Evolutionary conservation across 306 rosid genomes (phyloP).

Genomic region (Dalbergia oliveri): DNA sequence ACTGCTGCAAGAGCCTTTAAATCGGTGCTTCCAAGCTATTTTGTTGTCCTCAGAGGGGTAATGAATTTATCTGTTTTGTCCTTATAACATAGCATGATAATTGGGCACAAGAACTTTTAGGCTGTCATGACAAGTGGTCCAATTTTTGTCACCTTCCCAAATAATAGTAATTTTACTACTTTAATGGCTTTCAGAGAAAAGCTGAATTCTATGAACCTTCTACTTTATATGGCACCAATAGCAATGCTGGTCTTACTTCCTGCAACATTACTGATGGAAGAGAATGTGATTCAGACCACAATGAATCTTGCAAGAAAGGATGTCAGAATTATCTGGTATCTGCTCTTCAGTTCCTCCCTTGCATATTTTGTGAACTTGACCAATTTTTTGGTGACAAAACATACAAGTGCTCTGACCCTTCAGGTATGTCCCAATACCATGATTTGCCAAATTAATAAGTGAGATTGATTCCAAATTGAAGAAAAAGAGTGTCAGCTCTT

Average conservation of each 20-base stretch:
- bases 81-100: neutral
- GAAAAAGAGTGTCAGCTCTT: neutral
- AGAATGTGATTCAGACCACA: conserved; percentile 39
- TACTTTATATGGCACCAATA: conserved; percentile 46
- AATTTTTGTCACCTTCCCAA: neutral
- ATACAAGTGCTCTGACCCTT: conserved; percentile 45
- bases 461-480: neutral
- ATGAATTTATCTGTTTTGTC: neutral
- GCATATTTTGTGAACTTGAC: conserved; percentile 45
- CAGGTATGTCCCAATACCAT: conserved; percentile 34
- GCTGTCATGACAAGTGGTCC: neutral
- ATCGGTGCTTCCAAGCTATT: conserved; percentile 46
- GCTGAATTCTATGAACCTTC: conserved; percentile 46
- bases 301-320: conserved; percentile 40
- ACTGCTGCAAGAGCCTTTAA: conserved; percentile 48
- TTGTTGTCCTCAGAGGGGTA: conserved; percentile 47
- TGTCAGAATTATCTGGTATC: conserved; percentile 39
- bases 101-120: neutral
- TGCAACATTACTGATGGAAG: conserved; percentile 39
- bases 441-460: neutral
- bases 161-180: neutral
- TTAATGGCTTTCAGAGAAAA: conserved; percentile 25
- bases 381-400: conserved; percentile 46
- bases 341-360: conserved; percentile 40
- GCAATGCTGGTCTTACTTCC: conserved; percentile 38